Percentiles rank a stretch among this genome's conserved stretches.
Conservation (phyloP, 495 filamentous ascomycete species). For the Penicillium longicatenatum region DNA sequence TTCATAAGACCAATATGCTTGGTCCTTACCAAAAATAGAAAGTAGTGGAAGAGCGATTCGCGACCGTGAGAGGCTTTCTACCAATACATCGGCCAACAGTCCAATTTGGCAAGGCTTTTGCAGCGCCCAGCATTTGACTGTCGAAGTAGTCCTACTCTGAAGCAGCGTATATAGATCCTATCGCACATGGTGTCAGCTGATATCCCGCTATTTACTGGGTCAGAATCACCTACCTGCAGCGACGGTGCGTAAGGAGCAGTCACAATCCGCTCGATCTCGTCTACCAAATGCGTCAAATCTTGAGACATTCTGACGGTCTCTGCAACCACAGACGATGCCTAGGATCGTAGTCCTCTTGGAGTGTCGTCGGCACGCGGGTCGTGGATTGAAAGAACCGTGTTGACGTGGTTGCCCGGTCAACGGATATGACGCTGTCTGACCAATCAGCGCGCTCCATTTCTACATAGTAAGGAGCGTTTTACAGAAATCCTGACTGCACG, state of each 20-base stretch:
- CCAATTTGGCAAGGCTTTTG: conserved; percentile 51
- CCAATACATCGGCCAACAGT: conserved; percentile 39
- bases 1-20: not conserved
- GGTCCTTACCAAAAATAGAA: conserved; percentile 39
- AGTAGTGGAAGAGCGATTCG: conserved; percentile 43
- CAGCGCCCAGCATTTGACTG: conserved; percentile 40
- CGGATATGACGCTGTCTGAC: conserved; percentile 1
- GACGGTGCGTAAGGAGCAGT: conserved; percentile 45
- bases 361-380: not conserved
- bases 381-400: conserved; percentile 17
- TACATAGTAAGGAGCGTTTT: not conserved
- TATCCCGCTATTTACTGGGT: not conserved
- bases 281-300: conserved; percentile 17
- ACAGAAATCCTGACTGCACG: no score
- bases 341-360: not conserved
- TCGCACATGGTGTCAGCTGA: conserved; percentile 1
- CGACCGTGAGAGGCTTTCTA: conserved; percentile 48
- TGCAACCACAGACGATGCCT: not conserved
- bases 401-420: conserved; percentile 43
- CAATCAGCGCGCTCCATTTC: conserved; percentile 1
- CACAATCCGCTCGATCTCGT: conserved; percentile 45
- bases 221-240: conserved; percentile 35
- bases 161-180: conserved; percentile 44
- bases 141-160: conserved; percentile 12
- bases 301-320: conserved; percentile 21